Base-by-base conservation (phyloP, 2,329 filamentous ascomycete genomes). In the Cercospora brassicicola region DNA sequence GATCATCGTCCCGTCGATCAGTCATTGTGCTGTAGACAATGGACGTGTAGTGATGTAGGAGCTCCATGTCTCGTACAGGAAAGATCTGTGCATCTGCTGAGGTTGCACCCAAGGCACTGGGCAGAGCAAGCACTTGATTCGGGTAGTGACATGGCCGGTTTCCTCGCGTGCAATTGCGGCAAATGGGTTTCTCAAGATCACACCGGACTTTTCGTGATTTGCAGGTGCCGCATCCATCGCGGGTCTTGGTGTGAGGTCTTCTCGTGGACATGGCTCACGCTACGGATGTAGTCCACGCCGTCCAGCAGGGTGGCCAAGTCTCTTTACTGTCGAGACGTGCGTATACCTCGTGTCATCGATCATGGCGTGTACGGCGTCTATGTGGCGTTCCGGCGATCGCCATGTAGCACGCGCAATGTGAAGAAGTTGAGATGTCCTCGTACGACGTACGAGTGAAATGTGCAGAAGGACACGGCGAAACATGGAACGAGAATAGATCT, bases 21-120 rank as follows among this genome's bases (percentile, higher is more conserved):
- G 69, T 63, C 64, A 74, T 69, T 18, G 67, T 65, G 28, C 61
- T 62, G 59, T 62, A 70, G 4, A 69, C 70, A 3, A 56, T 48
- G 0, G 69, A 64, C 0, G 73, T 73, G 62, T 71, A 74, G 42
- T 74, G 69, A 33, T 74, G 73, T 8, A 74, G 68, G 6, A 74
- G 65, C 48, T 74, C 72, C 67, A 74, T 71, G 20, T 73, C 72
- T 23, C 71, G 69, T 3, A 69, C 1, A 2, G 71, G 70, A 28
- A 72, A 72, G 53, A 72, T 60, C 18, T 69, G 67, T 10, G 55
- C 62, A 53, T 66, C 62, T 3, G 53, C 28, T 4, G 63, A 56
- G 26, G 53, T 39, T 4, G 59, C 36, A 10, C 61, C 39, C 28
- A 69, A 31, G 4, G 66, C 56, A 57, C 59, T 65, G n/a, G 67